Percentiles rank a stretch among this genome's conserved stretches.
Evolutionary conservation across 139 green algal species (phyloP).

Genomic region (Penium margaritaceum): DNA sequence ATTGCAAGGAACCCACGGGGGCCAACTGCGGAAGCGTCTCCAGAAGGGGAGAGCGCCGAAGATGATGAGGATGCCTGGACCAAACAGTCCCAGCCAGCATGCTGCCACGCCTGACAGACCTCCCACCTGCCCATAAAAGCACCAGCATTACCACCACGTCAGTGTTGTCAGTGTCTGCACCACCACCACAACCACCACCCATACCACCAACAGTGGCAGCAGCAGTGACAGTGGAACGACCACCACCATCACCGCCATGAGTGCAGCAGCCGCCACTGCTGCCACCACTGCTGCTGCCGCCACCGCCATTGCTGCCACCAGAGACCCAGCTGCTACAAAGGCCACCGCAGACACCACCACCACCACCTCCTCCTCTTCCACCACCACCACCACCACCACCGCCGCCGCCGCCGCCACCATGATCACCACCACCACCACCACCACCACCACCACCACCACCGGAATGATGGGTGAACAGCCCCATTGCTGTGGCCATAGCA

Average conservation of each 20-base stretch:
- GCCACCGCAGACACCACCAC: no score
- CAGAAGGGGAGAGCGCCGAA: slow-evolving; percentile 80
- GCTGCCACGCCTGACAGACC: slow-evolving; percentile 53
- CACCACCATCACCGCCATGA: neutral
- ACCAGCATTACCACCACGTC: neutral
- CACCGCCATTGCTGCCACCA: no score
- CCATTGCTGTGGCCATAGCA: neutral
- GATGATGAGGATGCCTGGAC: slow-evolving; percentile 81
- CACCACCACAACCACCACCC: no score
- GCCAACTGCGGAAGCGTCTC: slow-evolving; percentile 24
- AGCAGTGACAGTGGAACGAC: neutral
- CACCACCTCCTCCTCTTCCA: no score
- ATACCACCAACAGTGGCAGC: neutral
- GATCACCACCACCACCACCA: no score
- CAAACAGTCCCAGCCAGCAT: slow-evolving; percentile 83
- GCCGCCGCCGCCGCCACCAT: no score
- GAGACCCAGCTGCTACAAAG: no score
- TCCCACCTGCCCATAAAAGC: slow-evolving; percentile 2
- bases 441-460: no score
- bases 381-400: no score
- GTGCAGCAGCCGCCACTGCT: no score
- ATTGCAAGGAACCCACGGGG: neutral
- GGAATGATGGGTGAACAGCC: neutral
- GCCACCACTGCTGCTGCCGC: no score
- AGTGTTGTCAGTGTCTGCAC: neutral